These are phyloP conservation scores for Auricularia sp. DNA, from an alignment of 768 basidiomycete genomes.

Conservation along the genomic window DNA sequence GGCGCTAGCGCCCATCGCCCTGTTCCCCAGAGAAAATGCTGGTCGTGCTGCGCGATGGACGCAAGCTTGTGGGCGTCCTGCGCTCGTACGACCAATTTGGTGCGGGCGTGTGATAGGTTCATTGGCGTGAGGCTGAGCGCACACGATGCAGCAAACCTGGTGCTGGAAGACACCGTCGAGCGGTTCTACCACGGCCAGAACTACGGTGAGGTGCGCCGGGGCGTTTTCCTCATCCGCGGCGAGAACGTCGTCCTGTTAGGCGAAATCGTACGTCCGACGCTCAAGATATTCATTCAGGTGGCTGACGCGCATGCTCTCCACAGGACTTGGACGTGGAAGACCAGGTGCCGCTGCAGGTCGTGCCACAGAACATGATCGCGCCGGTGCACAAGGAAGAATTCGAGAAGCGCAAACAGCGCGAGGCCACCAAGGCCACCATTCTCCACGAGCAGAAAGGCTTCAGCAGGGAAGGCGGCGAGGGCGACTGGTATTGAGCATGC, in stretches of 20 bases:
- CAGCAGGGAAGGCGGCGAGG: slow-evolving; percentile 91
- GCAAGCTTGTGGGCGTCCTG: slow-evolving; percentile 92
- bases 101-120: slow-evolving; percentile 23
- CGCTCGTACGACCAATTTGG: slow-evolving; percentile 99
- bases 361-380: slow-evolving; percentile 51
- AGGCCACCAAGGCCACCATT: slow-evolving; percentile 73
- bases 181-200: slow-evolving; percentile 83
- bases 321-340: slow-evolving; percentile 93
- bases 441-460: slow-evolving; percentile 81
- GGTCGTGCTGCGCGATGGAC: slow-evolving; percentile 89
- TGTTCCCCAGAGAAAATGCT: slow-evolving; percentile 84
- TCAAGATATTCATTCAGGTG: not conserved
- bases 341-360: slow-evolving; percentile 66
- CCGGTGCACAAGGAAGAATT: slow-evolving; percentile 64
- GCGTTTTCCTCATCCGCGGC: slow-evolving; percentile 89
- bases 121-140: not conserved
- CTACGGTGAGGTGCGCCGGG: slow-evolving; percentile 81
- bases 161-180: slow-evolving; percentile 91
- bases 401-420: slow-evolving; percentile 66
- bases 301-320: slow-evolving; percentile 3
- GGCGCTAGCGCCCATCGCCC: not conserved
- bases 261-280: slow-evolving; percentile 67
- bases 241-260: slow-evolving; percentile 97
- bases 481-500: slow-evolving; percentile 70
- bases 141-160: slow-evolving; percentile 74